Evolutionary conservation across 129 eudicot genomes (phyloP).

Genomic region (Glebionis coronaria): DNA sequence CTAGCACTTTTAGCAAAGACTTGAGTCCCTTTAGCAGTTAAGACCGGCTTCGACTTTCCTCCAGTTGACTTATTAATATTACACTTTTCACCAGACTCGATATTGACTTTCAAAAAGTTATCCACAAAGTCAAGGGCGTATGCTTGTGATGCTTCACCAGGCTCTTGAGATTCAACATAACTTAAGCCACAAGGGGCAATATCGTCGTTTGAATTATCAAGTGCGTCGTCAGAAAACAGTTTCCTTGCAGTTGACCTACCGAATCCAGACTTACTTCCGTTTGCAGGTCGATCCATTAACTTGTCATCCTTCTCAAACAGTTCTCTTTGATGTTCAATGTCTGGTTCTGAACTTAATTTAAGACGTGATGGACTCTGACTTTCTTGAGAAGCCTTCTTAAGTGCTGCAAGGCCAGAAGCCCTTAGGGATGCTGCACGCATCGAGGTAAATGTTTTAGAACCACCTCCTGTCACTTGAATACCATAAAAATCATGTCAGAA

Average conservation of each 20-base stretch:
- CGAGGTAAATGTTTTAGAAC: constrained; percentile 44
- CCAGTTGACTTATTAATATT: constrained; percentile 28
- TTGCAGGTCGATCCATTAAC: constrained; percentile 20
- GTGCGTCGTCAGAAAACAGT: constrained; percentile 54
- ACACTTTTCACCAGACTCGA: constrained; percentile 36
- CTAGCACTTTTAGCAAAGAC: constrained; percentile 54
- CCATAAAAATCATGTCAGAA: constrained; percentile 12
- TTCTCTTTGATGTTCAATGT: constrained; percentile 25
- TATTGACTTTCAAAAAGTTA: constrained; percentile 55
- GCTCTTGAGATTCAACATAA: constrained; percentile 85
- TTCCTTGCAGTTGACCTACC: constrained; percentile 59
- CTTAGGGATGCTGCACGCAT: constrained; percentile 66
- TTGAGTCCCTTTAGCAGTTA: constrained; percentile 65
- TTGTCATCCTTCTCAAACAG: constrained; percentile 26
- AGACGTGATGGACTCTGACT: constrained; percentile 28
- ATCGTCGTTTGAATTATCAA: constrained; percentile 32
- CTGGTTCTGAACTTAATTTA: constrained; percentile 22
- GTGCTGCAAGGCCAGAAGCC: constrained; percentile 78
- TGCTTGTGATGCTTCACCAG: constrained; percentile 90
- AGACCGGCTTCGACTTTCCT: constrained; percentile 44
- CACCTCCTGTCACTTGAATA: constrained; percentile 22
- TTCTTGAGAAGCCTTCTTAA: constrained; percentile 29
- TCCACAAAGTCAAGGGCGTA: constrained; percentile 87
- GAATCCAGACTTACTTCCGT: constrained; percentile 27
- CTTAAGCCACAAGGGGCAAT: constrained; percentile 44